Evolutionary conservation across 1,139 yeast genomes (phyloP).

Genomic region (Geotrichum restrictum): DNA sequence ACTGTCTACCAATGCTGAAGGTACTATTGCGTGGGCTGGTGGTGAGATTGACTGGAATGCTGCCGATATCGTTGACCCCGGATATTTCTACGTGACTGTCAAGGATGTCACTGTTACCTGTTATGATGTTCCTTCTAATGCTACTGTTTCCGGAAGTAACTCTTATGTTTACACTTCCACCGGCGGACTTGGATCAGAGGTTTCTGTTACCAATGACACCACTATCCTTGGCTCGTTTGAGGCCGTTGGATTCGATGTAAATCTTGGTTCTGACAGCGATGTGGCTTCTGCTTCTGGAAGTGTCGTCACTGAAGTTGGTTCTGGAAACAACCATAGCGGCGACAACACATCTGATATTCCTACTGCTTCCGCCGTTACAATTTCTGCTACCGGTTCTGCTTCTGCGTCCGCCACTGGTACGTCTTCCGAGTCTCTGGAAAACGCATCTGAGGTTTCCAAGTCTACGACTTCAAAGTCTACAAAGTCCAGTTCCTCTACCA

Average conservation of each 20-base stretch:
- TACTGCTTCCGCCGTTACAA: conserved; percentile 28
- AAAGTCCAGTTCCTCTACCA: conserved; percentile 15
- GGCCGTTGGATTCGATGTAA: conserved; percentile 64
- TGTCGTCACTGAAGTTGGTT: conserved; percentile 25
- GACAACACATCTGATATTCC: conserved; percentile 20
- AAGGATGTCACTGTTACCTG: conserved; percentile 59
- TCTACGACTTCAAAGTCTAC: conserved; percentile 12
- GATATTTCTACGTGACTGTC: conserved; percentile 70
- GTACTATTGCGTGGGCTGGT: conserved; percentile 94
- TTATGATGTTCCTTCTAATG: conserved; percentile 62
- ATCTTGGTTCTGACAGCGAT: conserved; percentile 35
- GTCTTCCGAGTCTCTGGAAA: conserved; percentile 14
- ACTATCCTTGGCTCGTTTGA: conserved; percentile 57
- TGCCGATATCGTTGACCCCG: conserved; percentile 63
- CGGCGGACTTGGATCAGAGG: conserved; percentile 45
- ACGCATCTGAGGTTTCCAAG: background rate
- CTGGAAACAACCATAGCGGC: conserved; percentile 23
- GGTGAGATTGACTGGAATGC: conserved; percentile 83
- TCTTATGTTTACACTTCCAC: conserved; percentile 58
- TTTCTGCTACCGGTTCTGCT: conserved; percentile 17
- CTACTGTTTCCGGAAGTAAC: conserved; percentile 45
- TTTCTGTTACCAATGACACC: conserved; percentile 57
- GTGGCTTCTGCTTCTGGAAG: conserved; percentile 26
- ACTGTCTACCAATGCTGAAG: conserved; percentile 54
- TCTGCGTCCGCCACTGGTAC: conserved; percentile 17